Percentiles rank a stretch among this genome's conserved stretches.
These are phyloP conservation scores for Crithidia sp. DNA, from an alignment of 208 protist species.

Conservation along the genomic window DNA sequence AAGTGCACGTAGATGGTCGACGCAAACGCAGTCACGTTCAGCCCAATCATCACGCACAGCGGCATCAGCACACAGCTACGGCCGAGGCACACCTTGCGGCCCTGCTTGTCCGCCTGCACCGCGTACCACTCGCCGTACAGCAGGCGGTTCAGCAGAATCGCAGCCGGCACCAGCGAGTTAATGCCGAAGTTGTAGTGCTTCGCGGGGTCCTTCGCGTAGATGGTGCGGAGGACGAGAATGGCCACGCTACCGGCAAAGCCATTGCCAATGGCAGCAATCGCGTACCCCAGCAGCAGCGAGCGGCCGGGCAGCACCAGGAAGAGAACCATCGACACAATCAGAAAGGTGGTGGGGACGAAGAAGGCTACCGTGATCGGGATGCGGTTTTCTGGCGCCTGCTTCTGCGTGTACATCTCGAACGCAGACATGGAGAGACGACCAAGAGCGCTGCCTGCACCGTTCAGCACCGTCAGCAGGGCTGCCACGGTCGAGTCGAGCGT, in stretches of 20 bases:
- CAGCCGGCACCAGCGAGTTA: slow-evolving; percentile 35
- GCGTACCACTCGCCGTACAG: slow-evolving; percentile 78
- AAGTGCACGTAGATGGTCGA: slow-evolving; percentile 53
- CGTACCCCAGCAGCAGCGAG: slow-evolving; percentile 43
- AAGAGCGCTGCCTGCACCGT: slow-evolving; percentile 64
- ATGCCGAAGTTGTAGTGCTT: slow-evolving; percentile 77
- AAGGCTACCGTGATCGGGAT: slow-evolving; percentile 72
- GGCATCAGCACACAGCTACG: slow-evolving; percentile 57
- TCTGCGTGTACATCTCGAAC: slow-evolving; percentile 60
- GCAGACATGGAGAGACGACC: slow-evolving; percentile 59
- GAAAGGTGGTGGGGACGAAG: slow-evolving; percentile 49
- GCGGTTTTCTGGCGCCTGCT: slow-evolving; percentile 51
- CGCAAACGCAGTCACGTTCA: slow-evolving; percentile 42
- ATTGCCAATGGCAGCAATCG: slow-evolving; percentile 63
- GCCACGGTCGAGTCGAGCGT: slow-evolving; percentile 37
- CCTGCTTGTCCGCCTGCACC: slow-evolving; percentile 50
- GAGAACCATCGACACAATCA: slow-evolving; percentile 58
- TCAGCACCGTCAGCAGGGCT: slow-evolving; percentile 66
- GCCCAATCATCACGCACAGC: slow-evolving; percentile 50
- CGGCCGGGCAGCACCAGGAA: slow-evolving; percentile 45
- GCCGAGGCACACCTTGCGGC: slow-evolving; percentile 33
- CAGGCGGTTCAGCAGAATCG: slow-evolving; percentile 67
- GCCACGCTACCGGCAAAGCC: slow-evolving; percentile 55
- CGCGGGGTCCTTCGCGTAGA: slow-evolving; percentile 74
- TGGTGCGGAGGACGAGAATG: slow-evolving; percentile 60